Evolutionary conservation across 2,329 filamentous ascomycete species (phyloP).

Genomic region (Beauveria brongniartii): DNA sequence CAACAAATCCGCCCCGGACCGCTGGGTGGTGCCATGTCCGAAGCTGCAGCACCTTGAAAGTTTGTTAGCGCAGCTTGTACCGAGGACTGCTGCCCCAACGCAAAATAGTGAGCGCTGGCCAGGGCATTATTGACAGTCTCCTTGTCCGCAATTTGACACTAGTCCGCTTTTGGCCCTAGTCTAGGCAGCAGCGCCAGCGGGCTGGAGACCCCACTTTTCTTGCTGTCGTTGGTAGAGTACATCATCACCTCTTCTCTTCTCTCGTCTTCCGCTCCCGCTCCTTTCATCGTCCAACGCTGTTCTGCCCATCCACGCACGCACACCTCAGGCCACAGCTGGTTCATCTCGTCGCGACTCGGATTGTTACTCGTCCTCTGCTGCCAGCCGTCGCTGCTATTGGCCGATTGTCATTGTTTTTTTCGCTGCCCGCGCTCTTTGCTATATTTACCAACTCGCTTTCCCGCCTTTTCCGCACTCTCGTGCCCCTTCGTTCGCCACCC

Average conservation of each 20-base stretch:
- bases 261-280: neutral
- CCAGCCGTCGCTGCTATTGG: neutral
- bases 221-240: constrained; percentile 8
- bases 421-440: neutral
- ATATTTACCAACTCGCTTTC: neutral
- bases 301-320: constrained; percentile 8
- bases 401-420: neutral
- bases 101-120: constrained; percentile 11
- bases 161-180: constrained; percentile 16
- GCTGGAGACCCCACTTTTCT: constrained; percentile 19
- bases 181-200: constrained; percentile 27
- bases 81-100: neutral
- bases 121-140: neutral
- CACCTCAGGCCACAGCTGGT: constrained; percentile 14
- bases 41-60: neutral
- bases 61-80: constrained; percentile 15
- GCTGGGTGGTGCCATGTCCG: constrained; percentile 6
- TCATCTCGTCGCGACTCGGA: constrained; percentile 1
- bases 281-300: constrained; percentile 7
- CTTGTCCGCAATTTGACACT: constrained; percentile 3
- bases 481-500: constrained; percentile 1
- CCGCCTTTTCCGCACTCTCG: neutral
- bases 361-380: constrained; percentile 7
- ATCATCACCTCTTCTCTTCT: constrained; percentile 13
- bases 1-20: constrained; percentile 2